phyloP scores from a whole-genome alignment of 495 filamentous ascomycete genomes.

The Mytilinidion resinicola region DNA sequence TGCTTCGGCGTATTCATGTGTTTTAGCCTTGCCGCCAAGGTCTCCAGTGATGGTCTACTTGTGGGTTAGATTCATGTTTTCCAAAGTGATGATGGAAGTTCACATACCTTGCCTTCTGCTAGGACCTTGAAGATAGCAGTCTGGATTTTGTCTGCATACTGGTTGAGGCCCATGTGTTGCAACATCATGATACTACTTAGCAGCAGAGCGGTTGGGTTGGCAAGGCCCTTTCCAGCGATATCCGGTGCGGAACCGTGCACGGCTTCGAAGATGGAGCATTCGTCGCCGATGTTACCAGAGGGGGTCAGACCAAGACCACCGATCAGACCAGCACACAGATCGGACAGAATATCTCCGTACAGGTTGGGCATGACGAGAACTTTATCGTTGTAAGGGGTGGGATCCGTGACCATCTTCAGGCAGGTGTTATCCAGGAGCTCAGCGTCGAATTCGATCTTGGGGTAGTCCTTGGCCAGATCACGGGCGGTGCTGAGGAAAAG shows the following conservation, averaged over 20 bases:
- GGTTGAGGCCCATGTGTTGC: slow-evolving; percentile 89
- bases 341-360: slow-evolving; percentile 98
- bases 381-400: slow-evolving; percentile 94
- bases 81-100: background rate
- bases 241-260: slow-evolving; percentile 97
- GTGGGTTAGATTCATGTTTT: slow-evolving; percentile 14
- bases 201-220: slow-evolving; percentile 91
- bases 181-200: slow-evolving; percentile 97
- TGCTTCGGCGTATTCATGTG: slow-evolving; percentile 80
- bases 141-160: slow-evolving; percentile 83
- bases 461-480: slow-evolving; percentile 86
- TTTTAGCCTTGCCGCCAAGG: slow-evolving; percentile 90
- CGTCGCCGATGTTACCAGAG: slow-evolving; percentile 85
- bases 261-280: slow-evolving; percentile 97
- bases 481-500: slow-evolving; percentile 86
- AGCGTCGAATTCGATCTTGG: slow-evolving; percentile 86
- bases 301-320: slow-evolving; percentile 95
- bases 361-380: slow-evolving; percentile 99
- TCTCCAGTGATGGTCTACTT: slow-evolving; percentile 76
- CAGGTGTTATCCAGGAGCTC: slow-evolving; percentile 98
- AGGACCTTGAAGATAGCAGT: slow-evolving; percentile 89
- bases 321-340: slow-evolving; percentile 98
- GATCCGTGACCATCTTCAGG: slow-evolving; percentile 94
- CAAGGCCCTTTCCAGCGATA: slow-evolving; percentile 90
- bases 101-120: slow-evolving; percentile 79